phyloP scores from a whole-genome alignment of 2,329 filamentous ascomycete species.

The Trichoderma guizhouense region DNA sequence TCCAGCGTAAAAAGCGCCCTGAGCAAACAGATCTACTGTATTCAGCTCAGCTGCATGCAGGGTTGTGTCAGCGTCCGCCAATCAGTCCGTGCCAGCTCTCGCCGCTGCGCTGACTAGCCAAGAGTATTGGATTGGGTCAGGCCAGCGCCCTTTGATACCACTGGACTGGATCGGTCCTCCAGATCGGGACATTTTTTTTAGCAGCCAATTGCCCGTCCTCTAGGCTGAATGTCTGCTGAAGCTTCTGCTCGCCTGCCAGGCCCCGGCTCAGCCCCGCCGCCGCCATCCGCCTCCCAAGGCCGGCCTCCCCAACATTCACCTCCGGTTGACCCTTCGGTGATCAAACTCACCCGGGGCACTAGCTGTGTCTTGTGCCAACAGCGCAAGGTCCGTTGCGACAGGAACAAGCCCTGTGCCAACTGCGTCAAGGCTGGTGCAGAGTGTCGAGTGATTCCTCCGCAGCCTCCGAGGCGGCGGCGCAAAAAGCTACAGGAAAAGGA shows the following conservation, averaged over 20 bases:
- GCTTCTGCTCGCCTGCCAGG: neutral
- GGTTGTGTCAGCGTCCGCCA: conserved; percentile 7
- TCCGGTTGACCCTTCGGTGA: conserved; percentile 39
- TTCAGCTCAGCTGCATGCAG: conserved; percentile 6
- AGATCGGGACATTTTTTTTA: neutral
- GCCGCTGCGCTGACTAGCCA: neutral
- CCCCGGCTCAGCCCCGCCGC: conserved; percentile 19
- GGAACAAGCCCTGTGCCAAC: conserved; percentile 67
- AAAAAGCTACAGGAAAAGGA: conserved; percentile 69
- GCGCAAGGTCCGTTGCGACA: conserved; percentile 72
- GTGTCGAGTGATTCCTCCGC: conserved; percentile 56
- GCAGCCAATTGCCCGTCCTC: neutral
- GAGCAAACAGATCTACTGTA: neutral
- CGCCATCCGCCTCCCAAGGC: conserved; percentile 18
- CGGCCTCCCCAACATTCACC: conserved; percentile 23
- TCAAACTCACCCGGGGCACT: conserved; percentile 57
- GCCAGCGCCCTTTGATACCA: neutral
- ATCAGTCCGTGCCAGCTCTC: conserved; percentile 1
- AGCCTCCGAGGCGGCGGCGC: conserved; percentile 54
- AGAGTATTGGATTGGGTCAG: neutral
- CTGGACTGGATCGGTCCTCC: neutral
- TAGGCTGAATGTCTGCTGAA: conserved; percentile 5
- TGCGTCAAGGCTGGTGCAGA: conserved; percentile 61
- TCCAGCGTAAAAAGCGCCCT: neutral
- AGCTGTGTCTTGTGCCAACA: conserved; percentile 73